These are phyloP conservation scores for Aspergillus sclerotioniger DNA, from an alignment of 495 filamentous ascomycete species.

Conservation along the genomic window DNA sequence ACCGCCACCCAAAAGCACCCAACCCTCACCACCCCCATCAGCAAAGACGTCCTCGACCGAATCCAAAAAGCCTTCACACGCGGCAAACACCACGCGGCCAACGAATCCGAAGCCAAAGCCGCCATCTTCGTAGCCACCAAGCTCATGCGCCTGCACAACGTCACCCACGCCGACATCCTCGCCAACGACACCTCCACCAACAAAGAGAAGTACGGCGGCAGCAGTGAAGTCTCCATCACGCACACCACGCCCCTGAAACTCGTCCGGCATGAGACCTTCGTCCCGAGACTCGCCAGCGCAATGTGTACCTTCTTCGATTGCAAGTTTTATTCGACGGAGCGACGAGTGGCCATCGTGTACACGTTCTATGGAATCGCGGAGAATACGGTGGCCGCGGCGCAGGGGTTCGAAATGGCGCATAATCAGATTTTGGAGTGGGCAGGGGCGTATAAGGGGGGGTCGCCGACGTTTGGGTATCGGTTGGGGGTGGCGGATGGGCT, in stretches of 20 bases:
- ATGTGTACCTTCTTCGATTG: constrained; percentile 8
- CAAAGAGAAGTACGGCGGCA: constrained; percentile 18
- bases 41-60: constrained; percentile 22
- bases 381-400: constrained; percentile 33
- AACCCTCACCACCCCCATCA: background rate
- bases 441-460: constrained; percentile 21
- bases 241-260: background rate
- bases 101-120: constrained; percentile 26
- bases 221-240: constrained; percentile 19
- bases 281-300: background rate
- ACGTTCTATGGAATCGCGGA: constrained; percentile 33
- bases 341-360: background rate
- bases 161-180: constrained; percentile 28
- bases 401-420: constrained; percentile 28
- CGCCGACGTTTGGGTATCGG: constrained; percentile 27
- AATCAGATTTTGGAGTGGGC: constrained; percentile 32
- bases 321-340: background rate
- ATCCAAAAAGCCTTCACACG: constrained; percentile 33
- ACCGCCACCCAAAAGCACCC: too few species aligned
- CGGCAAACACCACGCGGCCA: constrained; percentile 23
- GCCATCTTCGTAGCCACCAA: constrained; percentile 27
- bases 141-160: constrained; percentile 29
- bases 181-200: constrained; percentile 11
- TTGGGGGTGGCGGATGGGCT: constrained; percentile 29
- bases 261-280: constrained; percentile 5